Conservation (phyloP, 148 eudicot species). For the Hydrangea macrophylla region DNA sequence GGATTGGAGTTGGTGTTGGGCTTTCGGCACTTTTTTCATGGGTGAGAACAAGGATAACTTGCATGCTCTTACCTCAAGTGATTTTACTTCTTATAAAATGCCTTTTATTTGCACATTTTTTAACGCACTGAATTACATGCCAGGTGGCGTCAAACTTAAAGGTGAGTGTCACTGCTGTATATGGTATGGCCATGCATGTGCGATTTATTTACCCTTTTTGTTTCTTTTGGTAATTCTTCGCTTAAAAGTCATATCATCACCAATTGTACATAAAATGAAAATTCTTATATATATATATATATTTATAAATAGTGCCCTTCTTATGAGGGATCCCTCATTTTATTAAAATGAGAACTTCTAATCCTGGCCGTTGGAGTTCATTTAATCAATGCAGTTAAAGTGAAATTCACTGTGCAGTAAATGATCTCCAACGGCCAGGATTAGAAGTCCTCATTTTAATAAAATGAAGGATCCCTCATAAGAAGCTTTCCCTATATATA, state of each 20-base stretch:
- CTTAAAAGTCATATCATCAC: not conserved
- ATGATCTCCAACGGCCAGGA: too few relatives aligned
- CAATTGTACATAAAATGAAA: too few relatives aligned
- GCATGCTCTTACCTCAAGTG: not conserved
- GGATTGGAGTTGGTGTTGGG: conserved; percentile 98
- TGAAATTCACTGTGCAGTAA: too few relatives aligned
- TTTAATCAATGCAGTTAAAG: too few relatives aligned
- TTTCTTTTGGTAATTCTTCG: not conserved
- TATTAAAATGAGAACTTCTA: too few relatives aligned
- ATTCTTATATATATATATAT: too few relatives aligned
- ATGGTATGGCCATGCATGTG: not conserved
- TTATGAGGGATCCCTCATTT: too few relatives aligned
- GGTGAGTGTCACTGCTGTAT: conserved; percentile 42
- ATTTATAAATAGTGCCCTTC: too few relatives aligned
- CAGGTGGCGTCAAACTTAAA: conserved; percentile 60
- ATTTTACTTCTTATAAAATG: not conserved
- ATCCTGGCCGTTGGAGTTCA: too few relatives aligned
- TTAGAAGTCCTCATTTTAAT: too few relatives aligned
- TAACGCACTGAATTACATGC: conserved; percentile 23
- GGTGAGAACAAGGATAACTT: conserved; percentile 30
- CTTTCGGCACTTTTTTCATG: conserved; percentile 78
- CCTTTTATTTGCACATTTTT: not conserved
- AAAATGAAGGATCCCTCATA: too few relatives aligned
- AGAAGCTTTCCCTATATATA: too few relatives aligned
- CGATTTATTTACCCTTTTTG: not conserved